phyloP scores from a whole-genome alignment of 2,329 filamentous ascomycete genomes.

The Fusarium udum region DNA sequence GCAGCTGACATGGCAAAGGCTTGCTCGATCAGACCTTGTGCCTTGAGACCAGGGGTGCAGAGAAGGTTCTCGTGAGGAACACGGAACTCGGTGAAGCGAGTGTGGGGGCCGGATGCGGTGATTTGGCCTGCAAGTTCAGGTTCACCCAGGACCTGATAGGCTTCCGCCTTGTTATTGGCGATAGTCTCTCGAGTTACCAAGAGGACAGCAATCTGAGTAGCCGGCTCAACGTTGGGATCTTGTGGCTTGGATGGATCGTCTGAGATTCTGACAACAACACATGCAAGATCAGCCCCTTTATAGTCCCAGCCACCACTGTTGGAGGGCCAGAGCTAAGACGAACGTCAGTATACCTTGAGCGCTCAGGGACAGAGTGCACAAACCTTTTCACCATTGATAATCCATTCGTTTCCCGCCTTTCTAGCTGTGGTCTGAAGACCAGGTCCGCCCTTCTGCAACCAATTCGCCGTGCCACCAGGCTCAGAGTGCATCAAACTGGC shows the following conservation, averaged over 20 bases:
- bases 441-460: neutral
- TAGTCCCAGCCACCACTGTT: constrained; percentile 9
- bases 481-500: constrained; percentile 10
- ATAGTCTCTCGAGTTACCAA: neutral
- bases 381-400: constrained; percentile 12
- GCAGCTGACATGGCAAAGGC: constrained; percentile 3
- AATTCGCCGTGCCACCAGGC: neutral
- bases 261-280: neutral
- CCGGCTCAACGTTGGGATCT: neutral
- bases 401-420: neutral
- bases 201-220: neutral
- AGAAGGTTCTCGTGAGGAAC: neutral
- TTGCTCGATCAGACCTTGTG: neutral
- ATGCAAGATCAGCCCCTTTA: constrained; percentile 7
- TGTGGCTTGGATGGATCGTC: constrained; percentile 2
- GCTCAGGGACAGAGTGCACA: neutral
- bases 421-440: neutral
- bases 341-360: neutral
- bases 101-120: neutral
- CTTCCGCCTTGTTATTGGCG: neutral
- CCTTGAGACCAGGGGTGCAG: neutral
- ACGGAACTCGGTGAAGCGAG: constrained; percentile 1
- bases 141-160: neutral
- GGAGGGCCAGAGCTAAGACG: neutral
- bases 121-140: constrained; percentile 10